Base-by-base conservation (phyloP, 2,329 filamentous ascomycete genomes). In the Phialophora macrospora region DNA sequence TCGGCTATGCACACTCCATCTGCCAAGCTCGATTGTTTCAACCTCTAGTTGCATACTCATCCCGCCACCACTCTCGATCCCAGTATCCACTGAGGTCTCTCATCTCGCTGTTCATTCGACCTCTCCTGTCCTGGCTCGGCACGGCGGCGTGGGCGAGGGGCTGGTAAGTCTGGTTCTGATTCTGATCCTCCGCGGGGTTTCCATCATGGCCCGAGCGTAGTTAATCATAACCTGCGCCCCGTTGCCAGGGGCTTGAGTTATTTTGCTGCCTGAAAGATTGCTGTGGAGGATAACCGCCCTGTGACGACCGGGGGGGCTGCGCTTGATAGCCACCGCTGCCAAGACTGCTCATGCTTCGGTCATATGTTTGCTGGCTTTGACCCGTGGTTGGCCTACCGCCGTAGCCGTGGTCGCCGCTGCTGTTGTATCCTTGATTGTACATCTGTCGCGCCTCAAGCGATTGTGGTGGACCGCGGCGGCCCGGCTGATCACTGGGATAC, bases 161-260 rank as follows among this genome's bases (percentile, higher is more conserved):
- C 20, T 62, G 51, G 34, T 48, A 56, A 28, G 55, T 48, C 41
- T 66, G 56, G 44, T 55, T 54, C 38, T 48, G 22, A 7, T 26
- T 34, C 22, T 46, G 38, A 49, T 32, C 28, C 26, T 30, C 56
- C 3, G 41, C 44, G 44, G 12, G 11, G 20, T 48, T 48, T 55
- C 32, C 34, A 44, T 22, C 20, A 2, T 68, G 63, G 65, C 66
- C 70, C 67, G 68, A 69, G 68, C 66, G 69, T 77, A 78, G 84
- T 75, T 85, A 83, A 66, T 88, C 86, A 72, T 88, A 89, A 52
- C 87, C 87, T 34, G 87, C 87, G 51, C 87, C 87, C 74, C 87
- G 78, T 77, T 89, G 86, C 87, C 87, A 89, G 60, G 86, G 86
- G 77, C 85, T 88, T 44, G 66, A 34, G 73, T 81, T 87, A 73